Conservation (phyloP, 352 stramenopile species). For the Aphanomyces invadans region DNA sequence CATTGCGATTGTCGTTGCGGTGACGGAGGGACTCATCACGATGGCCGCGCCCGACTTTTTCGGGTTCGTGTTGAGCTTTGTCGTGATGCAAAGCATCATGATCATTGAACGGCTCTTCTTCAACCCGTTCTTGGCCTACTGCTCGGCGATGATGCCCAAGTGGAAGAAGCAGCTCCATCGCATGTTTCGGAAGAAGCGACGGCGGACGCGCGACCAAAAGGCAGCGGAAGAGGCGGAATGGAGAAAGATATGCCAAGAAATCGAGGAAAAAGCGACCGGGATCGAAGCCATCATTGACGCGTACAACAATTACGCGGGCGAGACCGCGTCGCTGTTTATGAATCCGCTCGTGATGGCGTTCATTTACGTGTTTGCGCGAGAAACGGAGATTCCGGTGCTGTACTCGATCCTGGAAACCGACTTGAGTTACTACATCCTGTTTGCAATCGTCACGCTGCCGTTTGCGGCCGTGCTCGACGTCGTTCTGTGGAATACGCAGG, state of each 20-base stretch:
- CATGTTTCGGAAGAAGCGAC: conserved; percentile 58
- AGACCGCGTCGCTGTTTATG: conserved; percentile 85
- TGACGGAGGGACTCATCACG: conserved; percentile 90
- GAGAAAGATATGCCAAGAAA: conserved; percentile 90
- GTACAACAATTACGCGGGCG: conserved; percentile 84
- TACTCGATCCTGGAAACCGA: conserved; percentile 92
- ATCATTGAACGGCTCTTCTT: conserved; percentile 94
- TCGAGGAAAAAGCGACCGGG: conserved; percentile 88
- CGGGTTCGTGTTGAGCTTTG: conserved; percentile 92
- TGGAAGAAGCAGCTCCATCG: conserved; percentile 85
- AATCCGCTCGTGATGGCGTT: conserved; percentile 82
- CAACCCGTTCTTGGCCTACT: conserved; percentile 73
- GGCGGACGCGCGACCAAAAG: conserved; percentile 88
- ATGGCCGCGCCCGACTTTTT: conserved; percentile 94
- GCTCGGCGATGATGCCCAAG: conserved; percentile 81
- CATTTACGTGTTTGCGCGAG: conserved; percentile 81
- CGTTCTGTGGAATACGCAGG: conserved; percentile 93
- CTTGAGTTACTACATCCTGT: conserved; percentile 92
- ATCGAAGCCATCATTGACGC: conserved; percentile 91
- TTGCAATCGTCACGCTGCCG: conserved; percentile 92
- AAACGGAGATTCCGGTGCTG: conserved; percentile 87
- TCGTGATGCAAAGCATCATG: conserved; percentile 88
- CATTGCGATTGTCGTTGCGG: conserved; percentile 84
- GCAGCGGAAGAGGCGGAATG: conserved; percentile 87
- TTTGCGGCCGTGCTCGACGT: conserved; percentile 90